These are phyloP conservation scores for Hydnum rufescens DNA, from an alignment of 768 basidiomycete species.

Conservation along the genomic window DNA sequence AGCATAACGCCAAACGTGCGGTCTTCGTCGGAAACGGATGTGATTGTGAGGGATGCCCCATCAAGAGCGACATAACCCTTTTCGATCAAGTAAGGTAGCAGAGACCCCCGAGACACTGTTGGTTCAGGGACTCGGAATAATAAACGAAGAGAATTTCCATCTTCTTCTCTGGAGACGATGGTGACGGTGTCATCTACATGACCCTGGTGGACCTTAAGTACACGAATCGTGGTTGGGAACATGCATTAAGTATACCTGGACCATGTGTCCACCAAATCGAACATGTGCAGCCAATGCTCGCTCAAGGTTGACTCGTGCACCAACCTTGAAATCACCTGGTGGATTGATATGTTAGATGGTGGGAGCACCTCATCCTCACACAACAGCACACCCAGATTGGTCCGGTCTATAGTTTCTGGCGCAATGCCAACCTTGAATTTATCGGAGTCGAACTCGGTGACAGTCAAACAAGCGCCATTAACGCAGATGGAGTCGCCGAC, in stretches of 20 bases:
- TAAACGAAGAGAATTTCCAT: conserved; percentile 79
- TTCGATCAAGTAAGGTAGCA: conserved; percentile 67
- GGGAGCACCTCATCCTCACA: conserved; percentile 12
- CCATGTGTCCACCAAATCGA: conserved; percentile 92
- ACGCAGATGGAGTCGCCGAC: conserved; percentile 90
- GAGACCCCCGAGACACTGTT: conserved; percentile 35
- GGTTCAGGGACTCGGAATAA: conserved; percentile 54
- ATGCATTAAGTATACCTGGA: conserved; percentile 31
- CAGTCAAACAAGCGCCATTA: conserved; percentile 78
- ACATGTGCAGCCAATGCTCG: conserved; percentile 84
- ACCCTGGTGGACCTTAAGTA: conserved; percentile 30
- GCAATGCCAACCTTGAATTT: conserved; percentile 86
- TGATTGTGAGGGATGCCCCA: conserved; percentile 83
- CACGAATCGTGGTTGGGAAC: not conserved
- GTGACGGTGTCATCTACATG: conserved; percentile 85
- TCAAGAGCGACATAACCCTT: conserved; percentile 94
- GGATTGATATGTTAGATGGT: not conserved
- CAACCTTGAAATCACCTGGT: conserved; percentile 55
- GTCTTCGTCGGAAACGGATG: conserved; percentile 42
- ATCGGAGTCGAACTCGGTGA: conserved; percentile 49
- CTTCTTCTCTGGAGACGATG: conserved; percentile 39
- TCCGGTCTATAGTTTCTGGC: conserved; percentile 81
- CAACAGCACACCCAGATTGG: conserved; percentile 51
- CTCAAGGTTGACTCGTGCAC: conserved; percentile 77
- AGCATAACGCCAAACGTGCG: conserved; percentile 79